phyloP scores from a whole-genome alignment of 352 stramenopile genomes.

The Phytophthora agathidicida region DNA sequence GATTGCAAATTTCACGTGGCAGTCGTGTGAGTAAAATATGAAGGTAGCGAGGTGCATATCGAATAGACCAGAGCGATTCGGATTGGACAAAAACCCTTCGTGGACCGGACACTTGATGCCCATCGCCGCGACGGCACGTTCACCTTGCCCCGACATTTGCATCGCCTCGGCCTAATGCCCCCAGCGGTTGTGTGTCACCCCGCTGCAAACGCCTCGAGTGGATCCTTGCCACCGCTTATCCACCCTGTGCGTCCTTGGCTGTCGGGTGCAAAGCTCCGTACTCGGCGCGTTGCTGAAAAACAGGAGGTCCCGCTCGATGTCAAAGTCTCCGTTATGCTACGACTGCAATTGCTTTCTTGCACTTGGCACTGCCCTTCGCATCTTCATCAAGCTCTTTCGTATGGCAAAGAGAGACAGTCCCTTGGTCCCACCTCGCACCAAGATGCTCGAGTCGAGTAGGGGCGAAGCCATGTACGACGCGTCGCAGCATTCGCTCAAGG shows the following conservation, averaged over 20 bases:
- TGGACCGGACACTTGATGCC: slow-evolving; percentile 17
- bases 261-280: not conserved
- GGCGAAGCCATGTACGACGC: not conserved
- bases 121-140: slow-evolving; percentile 7
- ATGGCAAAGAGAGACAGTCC: slow-evolving; percentile 30
- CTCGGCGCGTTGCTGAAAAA: slow-evolving; percentile 4
- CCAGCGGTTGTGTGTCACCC: slow-evolving; percentile 15
- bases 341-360: not conserved
- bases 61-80: slow-evolving; percentile 3
- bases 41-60: not conserved
- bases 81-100: slow-evolving; percentile 4
- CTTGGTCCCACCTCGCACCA: slow-evolving; percentile 31
- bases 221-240: not conserved
- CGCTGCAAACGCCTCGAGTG: slow-evolving; percentile 8
- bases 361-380: not conserved
- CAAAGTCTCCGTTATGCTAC: not conserved
- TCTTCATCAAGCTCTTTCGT: slow-evolving; percentile 20
- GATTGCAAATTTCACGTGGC: too few species aligned
- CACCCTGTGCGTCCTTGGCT: not conserved
- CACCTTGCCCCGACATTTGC: not conserved
- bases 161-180: slow-evolving; percentile 3
- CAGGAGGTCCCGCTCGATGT: not conserved
- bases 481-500: slow-evolving; percentile 5
- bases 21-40: slow-evolving; percentile 1
- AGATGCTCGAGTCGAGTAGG: not conserved